A percentile compares a stretch with the other conserved stretches of the same genome.
Evolutionary conservation across 352 stramenopile species (phyloP).

Genomic region (Phytophthora pluvialis): DNA sequence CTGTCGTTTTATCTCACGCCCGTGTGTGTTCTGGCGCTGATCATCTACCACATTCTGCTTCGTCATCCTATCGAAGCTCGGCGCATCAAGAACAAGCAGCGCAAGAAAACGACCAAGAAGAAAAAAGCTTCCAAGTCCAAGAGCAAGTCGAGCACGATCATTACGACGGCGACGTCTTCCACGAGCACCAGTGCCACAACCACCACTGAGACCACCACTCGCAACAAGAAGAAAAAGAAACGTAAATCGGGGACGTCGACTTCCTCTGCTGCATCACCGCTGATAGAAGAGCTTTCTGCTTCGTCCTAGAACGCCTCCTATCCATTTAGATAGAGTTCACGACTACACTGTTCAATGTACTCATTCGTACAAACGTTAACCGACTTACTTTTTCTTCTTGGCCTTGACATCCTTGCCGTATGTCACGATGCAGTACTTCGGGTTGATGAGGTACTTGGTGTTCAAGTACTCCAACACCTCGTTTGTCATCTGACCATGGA

Average conservation of each 20-base stretch:
- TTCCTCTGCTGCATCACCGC: slow-evolving; percentile 28
- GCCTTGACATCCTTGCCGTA: slow-evolving; percentile 85
- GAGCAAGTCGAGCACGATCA: slow-evolving; percentile 33
- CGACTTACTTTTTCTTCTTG: slow-evolving; percentile 71
- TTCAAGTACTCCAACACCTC: slow-evolving; percentile 73
- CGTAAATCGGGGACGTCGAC: slow-evolving; percentile 35
- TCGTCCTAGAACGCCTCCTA: slow-evolving; percentile 39
- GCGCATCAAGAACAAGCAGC: slow-evolving; percentile 59
- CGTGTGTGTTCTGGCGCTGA: slow-evolving; percentile 46
- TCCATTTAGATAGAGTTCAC: slow-evolving; percentile 31
- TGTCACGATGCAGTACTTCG: slow-evolving; percentile 70
- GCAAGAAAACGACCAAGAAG: slow-evolving; percentile 63
- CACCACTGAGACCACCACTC: slow-evolving; percentile 16
- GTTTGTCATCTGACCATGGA: slow-evolving; percentile 84
- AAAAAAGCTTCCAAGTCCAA: slow-evolving; percentile 54
- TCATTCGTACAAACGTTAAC: slow-evolving; percentile 11
- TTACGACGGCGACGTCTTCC: slow-evolving; percentile 8
- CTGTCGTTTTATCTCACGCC: slow-evolving; percentile 61
- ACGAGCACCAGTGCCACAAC: slow-evolving; percentile 2
- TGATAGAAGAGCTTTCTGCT: slow-evolving; percentile 37
- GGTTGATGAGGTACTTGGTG: slow-evolving; percentile 72
- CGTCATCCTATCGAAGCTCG: slow-evolving; percentile 61
- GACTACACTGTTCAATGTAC: slow-evolving; percentile 24
- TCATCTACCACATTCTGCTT: slow-evolving; percentile 60
- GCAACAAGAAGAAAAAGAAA: slow-evolving; percentile 53